phyloP scores from a whole-genome alignment of 306 rosid species.

The Carpinus viminea region DNA sequence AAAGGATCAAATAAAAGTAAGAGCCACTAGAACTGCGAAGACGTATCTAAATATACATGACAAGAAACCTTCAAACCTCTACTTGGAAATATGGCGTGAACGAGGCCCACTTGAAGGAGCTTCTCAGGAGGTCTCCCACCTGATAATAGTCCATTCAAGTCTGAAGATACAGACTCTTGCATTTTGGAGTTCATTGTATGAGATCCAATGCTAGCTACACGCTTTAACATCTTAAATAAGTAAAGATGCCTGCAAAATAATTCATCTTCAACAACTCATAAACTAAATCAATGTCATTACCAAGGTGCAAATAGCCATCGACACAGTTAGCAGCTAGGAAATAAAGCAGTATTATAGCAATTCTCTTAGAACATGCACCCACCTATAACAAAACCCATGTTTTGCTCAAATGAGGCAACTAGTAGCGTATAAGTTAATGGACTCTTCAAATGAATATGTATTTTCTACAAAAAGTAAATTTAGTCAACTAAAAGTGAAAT shows the following conservation, averaged over 20 bases:
- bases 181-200: constrained; percentile 89
- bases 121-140: constrained; percentile 99
- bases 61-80: constrained; percentile 58
- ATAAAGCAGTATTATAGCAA: not conserved
- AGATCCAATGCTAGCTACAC: constrained; percentile 97
- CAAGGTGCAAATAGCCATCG: not conserved
- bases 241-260: constrained; percentile 64
- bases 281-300: not conserved
- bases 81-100: constrained; percentile 49
- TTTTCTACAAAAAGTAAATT: no score
- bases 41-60: not conserved
- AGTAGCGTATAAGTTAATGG: no score
- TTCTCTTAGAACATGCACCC: not conserved
- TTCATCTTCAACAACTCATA: constrained; percentile 31
- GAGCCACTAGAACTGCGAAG: not conserved
- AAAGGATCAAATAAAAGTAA: not conserved
- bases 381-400: not conserved
- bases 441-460: no score
- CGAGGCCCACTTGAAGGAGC: constrained; percentile 89
- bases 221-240: constrained; percentile 39
- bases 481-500: no score
- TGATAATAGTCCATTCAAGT: constrained; percentile 90
- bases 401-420: not conserved
- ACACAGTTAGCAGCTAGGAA: not conserved
- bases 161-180: constrained; percentile 57